Conservation (phyloP, 1,284 basidiomycete genomes). For the Rhodotorula glutinis region DNA sequence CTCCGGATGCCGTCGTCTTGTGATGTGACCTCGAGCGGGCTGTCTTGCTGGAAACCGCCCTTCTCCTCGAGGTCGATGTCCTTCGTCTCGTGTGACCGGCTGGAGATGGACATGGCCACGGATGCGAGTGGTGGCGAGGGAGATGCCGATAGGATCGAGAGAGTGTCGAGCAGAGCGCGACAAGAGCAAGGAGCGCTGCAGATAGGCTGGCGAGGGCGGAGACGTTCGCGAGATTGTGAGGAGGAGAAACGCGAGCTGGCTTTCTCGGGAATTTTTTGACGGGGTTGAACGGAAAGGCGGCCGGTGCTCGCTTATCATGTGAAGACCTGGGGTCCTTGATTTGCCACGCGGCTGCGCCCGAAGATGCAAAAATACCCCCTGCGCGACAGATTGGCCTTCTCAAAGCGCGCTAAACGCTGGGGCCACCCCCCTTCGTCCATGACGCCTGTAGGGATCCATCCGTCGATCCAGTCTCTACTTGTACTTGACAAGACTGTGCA, state of each 20-base stretch:
- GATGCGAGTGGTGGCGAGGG: background rate
- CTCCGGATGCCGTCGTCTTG: slow-evolving; percentile 27
- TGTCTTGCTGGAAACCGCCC: background rate
- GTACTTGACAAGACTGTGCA: too few species aligned
- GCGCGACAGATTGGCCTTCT: background rate
- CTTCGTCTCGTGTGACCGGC: slow-evolving; percentile 12
- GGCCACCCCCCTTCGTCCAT: too few species aligned
- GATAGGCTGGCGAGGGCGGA: background rate
- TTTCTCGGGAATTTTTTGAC: background rate
- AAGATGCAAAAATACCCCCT: background rate
- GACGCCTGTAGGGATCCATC: too few species aligned
- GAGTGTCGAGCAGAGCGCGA: background rate
- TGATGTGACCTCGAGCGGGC: slow-evolving; percentile 11
- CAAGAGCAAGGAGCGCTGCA: background rate
- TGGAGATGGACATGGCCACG: slow-evolving; percentile 10
- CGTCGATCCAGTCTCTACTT: too few species aligned
- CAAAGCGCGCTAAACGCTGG: background rate
- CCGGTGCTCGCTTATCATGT: slow-evolving; percentile 1
- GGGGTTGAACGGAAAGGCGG: background rate
- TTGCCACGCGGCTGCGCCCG: background rate
- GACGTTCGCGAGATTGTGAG: background rate
- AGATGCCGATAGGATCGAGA: background rate
- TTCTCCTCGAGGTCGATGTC: slow-evolving; percentile 24
- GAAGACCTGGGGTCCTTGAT: background rate
- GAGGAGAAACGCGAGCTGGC: background rate